phyloP scores from a whole-genome alignment of 305 asterid genomes.

The Rubia peregrina region DNA sequence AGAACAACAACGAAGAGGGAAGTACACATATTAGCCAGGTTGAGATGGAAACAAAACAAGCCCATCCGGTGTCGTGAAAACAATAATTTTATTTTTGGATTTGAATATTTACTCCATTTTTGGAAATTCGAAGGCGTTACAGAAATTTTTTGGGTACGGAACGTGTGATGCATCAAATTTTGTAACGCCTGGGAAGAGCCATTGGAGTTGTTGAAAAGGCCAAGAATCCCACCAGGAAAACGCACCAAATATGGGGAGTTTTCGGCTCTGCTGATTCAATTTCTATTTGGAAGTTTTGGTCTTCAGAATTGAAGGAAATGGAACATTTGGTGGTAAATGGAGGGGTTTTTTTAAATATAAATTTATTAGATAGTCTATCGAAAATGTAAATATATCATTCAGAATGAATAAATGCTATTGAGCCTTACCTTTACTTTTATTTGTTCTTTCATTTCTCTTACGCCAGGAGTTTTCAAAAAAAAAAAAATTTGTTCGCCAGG shows the following conservation, averaged over 20 bases:
- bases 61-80: constrained; percentile 27
- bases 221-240: neutral
- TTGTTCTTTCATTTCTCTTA: neutral
- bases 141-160: neutral
- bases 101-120: neutral
- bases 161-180: neutral
- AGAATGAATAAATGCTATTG: constrained; percentile 21
- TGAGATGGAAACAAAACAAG: constrained; percentile 24
- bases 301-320: neutral
- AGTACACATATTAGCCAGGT: constrained; percentile 12
- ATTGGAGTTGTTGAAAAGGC: constrained; percentile 12
- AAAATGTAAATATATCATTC: constrained; percentile 49
- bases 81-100: neutral
- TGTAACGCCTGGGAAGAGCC: constrained; percentile 3
- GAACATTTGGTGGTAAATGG: constrained; percentile 6
- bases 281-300: neutral
- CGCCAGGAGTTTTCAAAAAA: neutral
- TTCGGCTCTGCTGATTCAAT: neutral
- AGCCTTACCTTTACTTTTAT: neutral
- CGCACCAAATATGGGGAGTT: neutral
- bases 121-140: neutral
- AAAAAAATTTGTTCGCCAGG: no score
- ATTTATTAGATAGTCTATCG: constrained; percentile 11
- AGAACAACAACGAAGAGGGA: constrained; percentile 15
- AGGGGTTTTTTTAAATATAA: neutral